Percentiles rank a stretch among this genome's conserved stretches.
Conservation (phyloP, 768 basidiomycete genomes). For the Psilocybe tampanensis region DNA sequence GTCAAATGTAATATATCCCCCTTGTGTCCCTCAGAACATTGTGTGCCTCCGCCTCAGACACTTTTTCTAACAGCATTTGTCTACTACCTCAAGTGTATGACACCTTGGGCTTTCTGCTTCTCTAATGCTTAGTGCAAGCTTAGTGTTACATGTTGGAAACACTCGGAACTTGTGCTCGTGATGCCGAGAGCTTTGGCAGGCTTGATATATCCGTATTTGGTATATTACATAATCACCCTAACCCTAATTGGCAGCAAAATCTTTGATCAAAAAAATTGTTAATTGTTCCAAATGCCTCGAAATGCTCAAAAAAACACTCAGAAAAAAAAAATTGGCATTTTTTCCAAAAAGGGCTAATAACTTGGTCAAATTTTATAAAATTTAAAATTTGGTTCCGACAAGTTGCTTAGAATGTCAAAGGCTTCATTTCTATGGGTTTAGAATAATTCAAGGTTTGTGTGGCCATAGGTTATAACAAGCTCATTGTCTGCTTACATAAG, state of each 20-base stretch:
- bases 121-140: too few relatives aligned
- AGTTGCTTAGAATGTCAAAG: not conserved
- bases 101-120: too few relatives aligned
- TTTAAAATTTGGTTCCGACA: not conserved
- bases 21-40: too few relatives aligned
- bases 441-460: constrained; percentile 3
- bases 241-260: not conserved
- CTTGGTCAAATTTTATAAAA: not conserved
- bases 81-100: too few relatives aligned
- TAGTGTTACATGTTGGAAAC: too few relatives aligned
- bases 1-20: too few relatives aligned
- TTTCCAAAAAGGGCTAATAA: constrained; percentile 5
- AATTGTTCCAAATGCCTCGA: not conserved
- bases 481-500: constrained; percentile 14
- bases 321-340: constrained; percentile 1
- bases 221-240: not conserved
- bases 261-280: not conserved
- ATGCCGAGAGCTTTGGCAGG: too few relatives aligned
- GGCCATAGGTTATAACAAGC: constrained; percentile 1
- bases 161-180: too few relatives aligned
- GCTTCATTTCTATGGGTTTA: constrained; percentile 8
- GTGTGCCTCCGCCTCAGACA: too few relatives aligned
- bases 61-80: too few relatives aligned
- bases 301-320: constrained; percentile 3
- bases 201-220: too few relatives aligned